Evolutionary conservation across 352 stramenopile genomes (phyloP).

Genomic region (Phytophthora brassicae): DNA sequence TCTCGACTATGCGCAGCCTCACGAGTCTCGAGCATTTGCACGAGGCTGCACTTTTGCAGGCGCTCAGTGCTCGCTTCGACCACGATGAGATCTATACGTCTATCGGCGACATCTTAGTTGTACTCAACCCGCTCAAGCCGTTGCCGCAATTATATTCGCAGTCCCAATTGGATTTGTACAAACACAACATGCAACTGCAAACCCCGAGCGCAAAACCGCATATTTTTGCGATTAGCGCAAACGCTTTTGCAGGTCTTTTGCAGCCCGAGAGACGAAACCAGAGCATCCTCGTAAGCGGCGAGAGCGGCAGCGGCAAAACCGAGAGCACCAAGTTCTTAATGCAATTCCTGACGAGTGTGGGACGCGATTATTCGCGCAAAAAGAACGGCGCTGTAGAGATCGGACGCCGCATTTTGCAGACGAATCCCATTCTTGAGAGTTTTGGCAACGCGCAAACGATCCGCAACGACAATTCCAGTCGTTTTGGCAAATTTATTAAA

Average conservation of each 20-base stretch:
- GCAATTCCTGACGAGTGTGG: slow-evolving; percentile 93
- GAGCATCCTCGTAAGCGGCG: slow-evolving; percentile 93
- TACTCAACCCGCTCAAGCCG: slow-evolving; percentile 82
- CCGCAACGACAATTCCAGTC: slow-evolving; percentile 95
- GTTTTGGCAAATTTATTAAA: slow-evolving; percentile 97
- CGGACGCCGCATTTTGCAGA: slow-evolving; percentile 91
- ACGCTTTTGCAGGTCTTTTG: slow-evolving; percentile 80
- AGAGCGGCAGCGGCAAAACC: slow-evolving; percentile 94
- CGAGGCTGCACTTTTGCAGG: slow-evolving; percentile 80
- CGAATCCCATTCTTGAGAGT: slow-evolving; percentile 96
- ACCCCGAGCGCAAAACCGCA: slow-evolving; percentile 66
- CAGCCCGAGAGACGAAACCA: slow-evolving; percentile 75
- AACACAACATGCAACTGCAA: slow-evolving; percentile 52
- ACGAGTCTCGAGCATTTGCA: slow-evolving; percentile 83
- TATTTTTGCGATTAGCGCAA: slow-evolving; percentile 89
- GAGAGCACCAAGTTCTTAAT: slow-evolving; percentile 97
- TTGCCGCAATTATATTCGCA: slow-evolving; percentile 64
- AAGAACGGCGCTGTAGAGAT: slow-evolving; percentile 67
- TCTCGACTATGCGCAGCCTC: slow-evolving; percentile 60
- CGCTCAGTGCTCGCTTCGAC: slow-evolving; percentile 72
- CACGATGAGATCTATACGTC: slow-evolving; percentile 86
- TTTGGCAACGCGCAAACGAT: slow-evolving; percentile 98
- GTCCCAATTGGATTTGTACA: slow-evolving; percentile 67
- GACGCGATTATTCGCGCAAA: slow-evolving; percentile 36
- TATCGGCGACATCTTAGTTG: slow-evolving; percentile 85